Evolutionary conservation across 768 basidiomycete species (phyloP), one percentile per base, ranked within the genome.

Genomic region (Xanthoconium stramineum): DNA sequence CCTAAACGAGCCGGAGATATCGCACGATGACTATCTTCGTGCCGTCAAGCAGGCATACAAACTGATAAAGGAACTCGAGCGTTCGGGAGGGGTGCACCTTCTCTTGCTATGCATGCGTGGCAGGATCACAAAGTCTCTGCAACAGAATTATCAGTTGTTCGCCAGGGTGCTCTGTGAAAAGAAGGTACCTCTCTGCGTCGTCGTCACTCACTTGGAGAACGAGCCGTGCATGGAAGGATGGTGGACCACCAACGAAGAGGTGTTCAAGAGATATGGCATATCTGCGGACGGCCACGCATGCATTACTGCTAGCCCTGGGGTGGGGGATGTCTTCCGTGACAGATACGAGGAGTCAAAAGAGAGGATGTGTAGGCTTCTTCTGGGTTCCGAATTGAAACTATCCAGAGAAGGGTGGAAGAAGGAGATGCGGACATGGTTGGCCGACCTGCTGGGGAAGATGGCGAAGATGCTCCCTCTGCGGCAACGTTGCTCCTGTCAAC

Each of bases 81-180:
- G 37, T 28, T 59, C 59, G 4, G 72, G 65, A 17, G 76, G 79
- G 11, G 60, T 79, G 32, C 72, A 68, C 59, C 68, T 79, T 17
- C 73, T 79, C 30, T 55, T 79, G 30, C 69, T 72, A 39, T 72
- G 72, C 58, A 73, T 75, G 67, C 73, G 72, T 9, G 74, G 68
- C 9, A 67, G 76, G 59, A 69, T 78, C 60, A 75, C 65, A 8
- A 68, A 69, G 24, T 60, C 70, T 1, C 63, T 71, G 50, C 61
- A 69, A 38, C 69, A 70, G 50, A 79, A 78, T 54, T 79, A 75
- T 67, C 65, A 52, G 37, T 37, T 78, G 32, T 77, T 78, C 54
- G 58, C 57, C 50, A 65, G 76, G 6, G 65, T 78, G n/a, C 65
- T 79, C 17, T 79, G 78, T 47, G 69, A 66, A 32, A 55, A 54